phyloP scores from a whole-genome alignment of 1,284 basidiomycete species.

The Hymenochaete sp. region DNA sequence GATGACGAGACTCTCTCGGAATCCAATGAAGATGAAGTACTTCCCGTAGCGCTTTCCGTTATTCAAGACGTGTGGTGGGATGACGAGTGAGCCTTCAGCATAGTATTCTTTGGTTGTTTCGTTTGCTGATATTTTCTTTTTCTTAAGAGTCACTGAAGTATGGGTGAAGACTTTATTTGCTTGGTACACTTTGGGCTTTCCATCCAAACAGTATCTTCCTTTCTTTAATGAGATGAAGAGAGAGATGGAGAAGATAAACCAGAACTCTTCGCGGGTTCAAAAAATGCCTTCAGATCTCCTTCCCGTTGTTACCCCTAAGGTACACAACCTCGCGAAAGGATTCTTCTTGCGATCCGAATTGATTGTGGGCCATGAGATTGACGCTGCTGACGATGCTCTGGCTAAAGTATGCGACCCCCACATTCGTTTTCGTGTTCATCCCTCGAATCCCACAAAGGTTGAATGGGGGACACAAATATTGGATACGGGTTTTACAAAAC shows the following conservation, averaged over 20 bases:
- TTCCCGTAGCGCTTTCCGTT: constrained; percentile 34
- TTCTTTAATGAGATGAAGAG: constrained; percentile 1
- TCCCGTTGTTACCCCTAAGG: constrained; percentile 44
- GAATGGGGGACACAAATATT: constrained; percentile 35
- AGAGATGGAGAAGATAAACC: not conserved
- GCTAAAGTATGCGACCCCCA: constrained; percentile 23
- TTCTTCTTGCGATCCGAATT: constrained; percentile 40
- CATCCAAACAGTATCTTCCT: constrained; percentile 20
- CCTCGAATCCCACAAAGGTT: constrained; percentile 37
- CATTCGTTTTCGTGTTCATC: constrained; percentile 30
- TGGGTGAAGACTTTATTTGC: constrained; percentile 37
- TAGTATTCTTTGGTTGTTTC: constrained; percentile 1
- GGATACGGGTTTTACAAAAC: constrained; percentile 22
- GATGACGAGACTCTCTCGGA: constrained; percentile 21
- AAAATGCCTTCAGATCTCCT: constrained; percentile 22
- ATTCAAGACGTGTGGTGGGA: constrained; percentile 36
- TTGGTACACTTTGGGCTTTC: constrained; percentile 54
- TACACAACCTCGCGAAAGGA: constrained; percentile 37
- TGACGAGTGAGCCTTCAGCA: constrained; percentile 30
- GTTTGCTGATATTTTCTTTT: not conserved
- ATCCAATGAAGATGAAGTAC: constrained; percentile 19
- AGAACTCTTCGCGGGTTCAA: not conserved
- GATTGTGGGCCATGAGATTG: constrained; percentile 26
- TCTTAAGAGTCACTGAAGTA: constrained; percentile 27
- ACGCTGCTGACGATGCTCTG: constrained; percentile 1